Base-by-base conservation (phyloP, 2,329 filamentous ascomycete genomes). In the Penicillium thymicola region DNA sequence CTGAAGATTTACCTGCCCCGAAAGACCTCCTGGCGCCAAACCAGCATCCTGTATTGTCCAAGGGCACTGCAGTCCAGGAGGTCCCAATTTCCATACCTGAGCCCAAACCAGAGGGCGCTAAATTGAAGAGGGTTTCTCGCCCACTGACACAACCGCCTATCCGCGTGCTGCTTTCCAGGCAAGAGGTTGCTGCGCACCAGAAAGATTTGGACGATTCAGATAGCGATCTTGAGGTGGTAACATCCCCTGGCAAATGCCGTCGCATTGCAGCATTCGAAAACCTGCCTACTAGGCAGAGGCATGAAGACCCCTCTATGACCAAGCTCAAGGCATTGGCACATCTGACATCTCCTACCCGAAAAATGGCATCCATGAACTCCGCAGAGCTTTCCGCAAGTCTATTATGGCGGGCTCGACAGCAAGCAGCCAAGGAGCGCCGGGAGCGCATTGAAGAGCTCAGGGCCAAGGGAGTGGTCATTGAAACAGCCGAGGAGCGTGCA, bases 401-500 rank as follows among this genome's bases (percentile, higher is more conserved):
- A 8, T 80, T 88, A 37, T 83, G 85, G 62, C 86, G 87, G 59
- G 92, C 91, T 6, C 85, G 90, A 43, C 82, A 88, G 58, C 94
- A 99, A 73, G 92, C 92, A 43, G 85, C 85, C 58, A 75, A 83
- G 41, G 91, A 94, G 71, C 86, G 90, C 51, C 85, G 90, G 58
- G 87, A 90, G 63, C 88, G 88, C 54, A 82, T 97, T 21, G 85
- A 90, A 54, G 82, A 87, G 64, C 81, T 99, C 40, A 86, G 84
- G 67, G 87, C 88, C 11, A 91, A 89, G 73, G 94, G 94, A 8
- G 82, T 97, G 27, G 78, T 88, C 25, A 80, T 97, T 18, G 88
- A 92, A 71, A 96, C 90, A 0, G 85, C 87, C 2, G 93, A 97
- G 73, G 92, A 99, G 72, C 85, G 90, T 21, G 89, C 92, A 68